phyloP scores from a whole-genome alignment of 768 basidiomycete species.

The Mycena haematopus region DNA sequence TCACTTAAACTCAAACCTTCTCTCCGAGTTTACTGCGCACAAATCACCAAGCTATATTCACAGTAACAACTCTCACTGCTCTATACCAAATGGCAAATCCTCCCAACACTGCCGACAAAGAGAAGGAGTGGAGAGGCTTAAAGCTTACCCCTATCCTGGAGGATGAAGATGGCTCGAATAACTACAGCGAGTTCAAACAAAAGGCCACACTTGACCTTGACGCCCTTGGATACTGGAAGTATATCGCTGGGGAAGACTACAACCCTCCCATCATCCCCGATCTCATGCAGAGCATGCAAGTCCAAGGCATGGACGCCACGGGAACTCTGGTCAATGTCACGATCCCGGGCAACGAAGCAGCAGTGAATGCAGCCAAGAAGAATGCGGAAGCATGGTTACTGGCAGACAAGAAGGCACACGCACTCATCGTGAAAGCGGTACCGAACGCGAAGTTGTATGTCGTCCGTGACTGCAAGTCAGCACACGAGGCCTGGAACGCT shows the following conservation, averaged over 20 bases:
- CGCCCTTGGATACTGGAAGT: constrained; percentile 22
- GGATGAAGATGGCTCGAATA: no score
- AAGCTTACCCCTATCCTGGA: no score
- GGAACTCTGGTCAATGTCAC: constrained; percentile 8
- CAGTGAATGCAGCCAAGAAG: constrained; percentile 12
- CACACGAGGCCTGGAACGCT: constrained; percentile 22
- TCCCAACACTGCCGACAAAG: no score
- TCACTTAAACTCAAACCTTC: no score
- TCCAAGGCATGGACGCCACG: constrained; percentile 11
- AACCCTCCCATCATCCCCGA: constrained; percentile 23
- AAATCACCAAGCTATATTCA: no score
- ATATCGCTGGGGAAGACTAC: constrained; percentile 17
- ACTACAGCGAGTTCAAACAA: constrained; percentile 22
- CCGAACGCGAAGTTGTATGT: constrained; percentile 19
- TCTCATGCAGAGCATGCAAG: constrained; percentile 9
- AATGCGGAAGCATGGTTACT: constrained; percentile 21
- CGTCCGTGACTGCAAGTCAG: constrained; percentile 18
- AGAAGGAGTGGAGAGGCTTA: no score
- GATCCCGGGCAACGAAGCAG: constrained; percentile 20
- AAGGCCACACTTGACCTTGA: constrained; percentile 22
- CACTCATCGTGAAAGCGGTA: constrained; percentile 25
- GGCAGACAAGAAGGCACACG: constrained; percentile 22
- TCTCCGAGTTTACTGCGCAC: no score
- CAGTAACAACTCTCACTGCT: no score
- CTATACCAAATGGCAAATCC: no score